phyloP scores from a whole-genome alignment of 1,139 yeast genomes.

The Pneumocystis murina region DNA sequence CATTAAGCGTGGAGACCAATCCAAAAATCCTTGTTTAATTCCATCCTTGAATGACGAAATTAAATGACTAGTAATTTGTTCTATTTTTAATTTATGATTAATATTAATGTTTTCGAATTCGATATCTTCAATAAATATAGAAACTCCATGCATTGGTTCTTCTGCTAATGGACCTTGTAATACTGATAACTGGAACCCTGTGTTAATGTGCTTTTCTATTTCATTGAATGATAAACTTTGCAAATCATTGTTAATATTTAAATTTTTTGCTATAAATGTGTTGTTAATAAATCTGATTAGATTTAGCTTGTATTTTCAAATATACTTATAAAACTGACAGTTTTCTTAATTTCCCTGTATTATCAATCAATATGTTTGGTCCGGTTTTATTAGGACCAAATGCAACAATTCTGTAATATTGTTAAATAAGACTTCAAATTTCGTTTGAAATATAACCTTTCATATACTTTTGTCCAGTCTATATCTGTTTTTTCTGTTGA shows the following conservation, averaged over 20 bases:
- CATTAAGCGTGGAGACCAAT: constrained; percentile 77
- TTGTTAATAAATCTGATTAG: constrained; percentile 1
- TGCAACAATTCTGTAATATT: constrained; percentile 34
- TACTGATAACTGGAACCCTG: constrained; percentile 76
- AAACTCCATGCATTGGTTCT: constrained; percentile 76
- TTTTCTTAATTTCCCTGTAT: constrained; percentile 18
- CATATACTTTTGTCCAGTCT: constrained; percentile 20
- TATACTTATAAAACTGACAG: background rate
- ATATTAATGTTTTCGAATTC: constrained; percentile 4
- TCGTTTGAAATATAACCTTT: constrained; percentile 7
- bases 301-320: background rate
- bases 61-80: constrained; percentile 42
- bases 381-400: constrained; percentile 74
- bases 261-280: background rate
- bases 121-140: constrained; percentile 37
- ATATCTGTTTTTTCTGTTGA: constrained; percentile 15
- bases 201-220: constrained; percentile 51
- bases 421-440: constrained; percentile 25
- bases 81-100: constrained; percentile 9
- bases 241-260: background rate
- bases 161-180: constrained; percentile 77
- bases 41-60: constrained; percentile 60
- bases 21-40: constrained; percentile 53
- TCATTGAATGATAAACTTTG: constrained; percentile 5
- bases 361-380: constrained; percentile 57